Base-by-base conservation (phyloP, 139 green algal genomes). In the Zygnema circumcarinatum region DNA sequence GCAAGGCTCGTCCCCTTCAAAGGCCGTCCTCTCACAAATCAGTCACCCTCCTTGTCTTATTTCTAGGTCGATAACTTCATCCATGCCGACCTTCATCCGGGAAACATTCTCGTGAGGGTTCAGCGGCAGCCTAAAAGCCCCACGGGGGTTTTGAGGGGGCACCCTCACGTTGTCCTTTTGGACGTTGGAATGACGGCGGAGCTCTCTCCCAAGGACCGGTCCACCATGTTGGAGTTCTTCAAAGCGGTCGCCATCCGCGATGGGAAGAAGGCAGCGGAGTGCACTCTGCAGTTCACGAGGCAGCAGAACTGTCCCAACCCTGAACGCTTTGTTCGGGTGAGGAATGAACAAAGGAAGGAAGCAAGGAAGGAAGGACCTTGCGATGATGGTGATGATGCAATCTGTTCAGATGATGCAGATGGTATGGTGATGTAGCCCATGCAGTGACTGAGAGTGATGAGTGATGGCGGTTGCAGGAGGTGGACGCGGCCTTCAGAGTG, bases 1-100 rank as follows among this genome's bases (percentile, higher is more conserved):
- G n/a, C n/a, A n/a, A n/a, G n/a, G n/a, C n/a, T n/a, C n/a, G n/a
- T n/a, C n/a, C n/a, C n/a, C n/a, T n/a, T n/a, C n/a, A n/a, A n/a
- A n/a, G n/a, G n/a, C n/a, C n/a, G n/a, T n/a, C n/a, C n/a, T n/a
- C n/a, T n/a, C n/a, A n/a, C n/a, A n/a, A n/a, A n/a, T n/a, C n/a
- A n/a, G n/a, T n/a, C n/a, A n/a, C n/a, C n/a, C n/a, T n/a, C n/a
- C n/a, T n/a, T n/a, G n/a, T n/a, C n/a, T n/a, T n/a, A 20, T 62
- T 62, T 62, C 16, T 16, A 87, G 81, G 81, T 97, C n/a, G 95
- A 99, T 94, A 99, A 98, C 93, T 94, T 98, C 40, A 94, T 99
- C 22, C 97, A 99, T 90, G 94, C 95, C 0, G 96, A 98, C 92
- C 86, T 98, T 91, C 91, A 94, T 54, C 92, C 94, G 21, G 96